Evolutionary conservation across 139 green algal species (phyloP), one percentile per base, ranked within the genome.

Genomic region (Yamagishiella unicocca): DNA sequence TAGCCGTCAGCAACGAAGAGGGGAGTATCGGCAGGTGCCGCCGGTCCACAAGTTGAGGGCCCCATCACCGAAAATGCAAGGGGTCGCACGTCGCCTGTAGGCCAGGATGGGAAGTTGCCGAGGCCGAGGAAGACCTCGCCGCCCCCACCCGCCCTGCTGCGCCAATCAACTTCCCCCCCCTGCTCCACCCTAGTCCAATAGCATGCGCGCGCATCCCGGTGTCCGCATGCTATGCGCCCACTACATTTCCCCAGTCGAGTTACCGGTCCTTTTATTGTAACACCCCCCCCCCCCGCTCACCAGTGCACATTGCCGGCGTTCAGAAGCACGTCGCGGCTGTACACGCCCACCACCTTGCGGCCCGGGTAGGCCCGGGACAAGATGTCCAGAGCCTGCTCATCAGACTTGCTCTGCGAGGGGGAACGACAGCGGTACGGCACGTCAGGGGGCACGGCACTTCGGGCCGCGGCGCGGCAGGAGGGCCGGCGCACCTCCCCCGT

Each of bases 231-330:
- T n/a, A n/a, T n/a, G n/a, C n/a, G n/a, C n/a, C n/a, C n/a, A n/a
- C n/a, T n/a, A n/a, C n/a, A n/a, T n/a, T n/a, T n/a, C n/a, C n/a
- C n/a, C n/a, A n/a, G n/a, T n/a, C n/a, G n/a, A n/a, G n/a, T n/a
- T n/a, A n/a, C n/a, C n/a, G n/a, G n/a, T n/a, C n/a, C n/a, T n/a
- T n/a, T n/a, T n/a, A n/a, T n/a, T n/a, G n/a, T n/a, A n/a, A n/a
- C n/a, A n/a, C n/a, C n/a, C n/a, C n/a, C n/a, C n/a, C n/a, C n/a
- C n/a, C n/a, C n/a, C n/a, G 5, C 70, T 12, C 40, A 80, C 72
- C 93, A 96, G 90, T 96, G 94, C 55, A 96, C 90, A 70, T 96
- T 96, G 79, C 94, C 94, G 25, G 95, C 94, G 78, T 95, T 95
- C 31, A 96, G 88, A 83, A 96, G 85, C 46, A 96, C 83, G 67